Base-by-base conservation (phyloP, 2,329 filamentous ascomycete genomes). In the Mariannaea elegans region DNA sequence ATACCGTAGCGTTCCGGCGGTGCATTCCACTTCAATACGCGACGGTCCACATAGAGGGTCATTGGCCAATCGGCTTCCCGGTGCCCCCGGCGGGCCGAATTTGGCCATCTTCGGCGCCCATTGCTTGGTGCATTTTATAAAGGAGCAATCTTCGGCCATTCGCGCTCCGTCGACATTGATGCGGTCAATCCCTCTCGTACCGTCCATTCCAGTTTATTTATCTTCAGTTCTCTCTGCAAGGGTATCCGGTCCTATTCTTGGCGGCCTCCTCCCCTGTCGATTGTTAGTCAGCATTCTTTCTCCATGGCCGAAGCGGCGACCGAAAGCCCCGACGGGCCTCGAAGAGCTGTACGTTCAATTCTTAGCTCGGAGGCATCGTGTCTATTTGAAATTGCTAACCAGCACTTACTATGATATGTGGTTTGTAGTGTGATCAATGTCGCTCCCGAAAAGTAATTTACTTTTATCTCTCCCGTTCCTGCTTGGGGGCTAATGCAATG, bases 11-110 rank as follows among this genome's bases (percentile, higher is more conserved):
- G n/a, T n/a, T n/a, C n/a, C n/a, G n/a, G n/a, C n/a, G n/a, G n/a
- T n/a, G n/a, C n/a, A n/a, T n/a, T n/a, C 14, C 48, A 19, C 34
- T 18, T 41, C 12, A 41, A 27, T 5, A 27, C 24, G 9, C 24
- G 24, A 27, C 24, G 24, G 24, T 27, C 24, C n/a, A n/a, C n/a
- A n/a, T n/a, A n/a, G n/a, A n/a, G n/a, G n/a, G n/a, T n/a, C n/a
- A n/a, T 4, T 24, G 27, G 31, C 51, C 51, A 55, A 55, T 55
- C 51, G 51, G 51, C 29, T 31, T n/a, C 41, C 42, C 51, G 51
- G 51, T 9, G 29, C 42, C 39, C n/a, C 51, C 51, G 51, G 51
- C 51, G 23, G 41, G 9, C 51, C 51, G 51, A 55, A 34, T 13
- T 39, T 21, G 31, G 19, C 19, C 31, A 19, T 27, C 5, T 27